These are phyloP conservation scores for Neospermospora avenae DNA, from an alignment of 2,329 filamentous ascomycete genomes.

Conservation along the genomic window DNA sequence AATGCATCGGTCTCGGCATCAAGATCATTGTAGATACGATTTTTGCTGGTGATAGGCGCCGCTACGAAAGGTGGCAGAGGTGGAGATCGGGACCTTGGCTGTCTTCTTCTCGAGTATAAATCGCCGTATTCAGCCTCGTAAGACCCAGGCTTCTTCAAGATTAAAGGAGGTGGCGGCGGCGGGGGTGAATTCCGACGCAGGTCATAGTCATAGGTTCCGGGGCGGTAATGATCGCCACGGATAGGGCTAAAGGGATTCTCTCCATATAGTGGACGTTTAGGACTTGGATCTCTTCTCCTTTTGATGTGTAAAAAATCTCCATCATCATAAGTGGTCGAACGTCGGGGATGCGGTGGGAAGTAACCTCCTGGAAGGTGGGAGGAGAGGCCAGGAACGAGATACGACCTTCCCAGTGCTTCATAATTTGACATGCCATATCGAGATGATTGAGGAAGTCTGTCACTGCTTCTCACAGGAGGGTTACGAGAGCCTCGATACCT, in stretches of 20 bases:
- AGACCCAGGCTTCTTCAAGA: conserved; percentile 1
- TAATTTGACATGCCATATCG: not conserved
- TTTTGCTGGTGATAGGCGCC: not conserved
- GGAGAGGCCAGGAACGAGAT: not conserved
- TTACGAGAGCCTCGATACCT: not conserved
- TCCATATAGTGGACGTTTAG: not conserved
- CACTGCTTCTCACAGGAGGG: not conserved
- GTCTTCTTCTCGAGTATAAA: not conserved
- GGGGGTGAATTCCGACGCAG: not conserved
- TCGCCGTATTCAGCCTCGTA: not conserved
- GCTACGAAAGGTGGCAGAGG: not conserved
- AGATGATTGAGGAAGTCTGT: not conserved
- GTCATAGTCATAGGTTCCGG: not conserved
- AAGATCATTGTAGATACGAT: not conserved
- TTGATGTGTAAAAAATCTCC: not conserved
- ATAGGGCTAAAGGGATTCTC: not conserved
- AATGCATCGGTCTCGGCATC: not conserved
- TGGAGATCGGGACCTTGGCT: not conserved
- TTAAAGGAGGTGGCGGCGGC: not conserved
- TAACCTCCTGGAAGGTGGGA: not conserved
- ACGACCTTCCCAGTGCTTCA: not conserved
- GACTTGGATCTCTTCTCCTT: not conserved
- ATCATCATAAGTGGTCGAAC: not conserved
- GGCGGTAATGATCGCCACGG: not conserved
- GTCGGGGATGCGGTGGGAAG: not conserved